Evolutionary conservation across 768 basidiomycete genomes (phyloP).

Genomic region (Pisolithus marmoratus): DNA sequence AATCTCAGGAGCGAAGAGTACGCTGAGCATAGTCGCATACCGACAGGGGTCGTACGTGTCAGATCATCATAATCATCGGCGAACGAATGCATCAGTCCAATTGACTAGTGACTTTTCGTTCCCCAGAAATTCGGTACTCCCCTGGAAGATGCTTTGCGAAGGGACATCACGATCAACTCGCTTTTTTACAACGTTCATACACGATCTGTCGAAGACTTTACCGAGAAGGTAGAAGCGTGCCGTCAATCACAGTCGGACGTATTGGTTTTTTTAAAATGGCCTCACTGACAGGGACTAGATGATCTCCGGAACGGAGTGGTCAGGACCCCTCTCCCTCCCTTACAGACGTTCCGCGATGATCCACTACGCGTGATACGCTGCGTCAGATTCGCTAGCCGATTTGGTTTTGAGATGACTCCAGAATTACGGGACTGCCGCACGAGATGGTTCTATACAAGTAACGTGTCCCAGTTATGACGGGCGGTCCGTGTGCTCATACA

Average conservation of each 20-base stretch:
- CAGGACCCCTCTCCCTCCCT: conserved; percentile 83
- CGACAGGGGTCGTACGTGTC: conserved; percentile 69
- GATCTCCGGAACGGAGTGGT: conserved; percentile 77
- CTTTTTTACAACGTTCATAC: conserved; percentile 95
- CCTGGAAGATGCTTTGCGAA: conserved; percentile 78
- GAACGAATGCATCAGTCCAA: background rate
- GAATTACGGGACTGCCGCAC: conserved; percentile 61
- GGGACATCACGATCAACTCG: conserved; percentile 94
- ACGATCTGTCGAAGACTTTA: conserved; percentile 79
- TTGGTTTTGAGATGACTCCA: conserved; percentile 72
- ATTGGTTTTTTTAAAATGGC: conserved; percentile 5
- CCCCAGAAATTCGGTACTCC: conserved; percentile 86
- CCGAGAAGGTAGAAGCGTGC: conserved; percentile 51
- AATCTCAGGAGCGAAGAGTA: conserved; percentile 93
- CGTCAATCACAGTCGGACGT: background rate
- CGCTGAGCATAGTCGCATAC: conserved; percentile 81
- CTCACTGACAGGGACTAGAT: conserved; percentile 59
- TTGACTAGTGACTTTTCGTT: conserved; percentile 1
- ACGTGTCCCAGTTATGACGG: background rate
- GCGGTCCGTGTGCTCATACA: background rate
- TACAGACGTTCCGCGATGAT: conserved; percentile 89
- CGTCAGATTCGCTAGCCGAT: conserved; percentile 86
- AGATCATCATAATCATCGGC: background rate
- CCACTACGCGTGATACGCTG: conserved; percentile 90
- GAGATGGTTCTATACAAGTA: conserved; percentile 61